phyloP scores from a whole-genome alignment of 2,329 filamentous ascomycete species.

The Lecanicillium sp. region DNA sequence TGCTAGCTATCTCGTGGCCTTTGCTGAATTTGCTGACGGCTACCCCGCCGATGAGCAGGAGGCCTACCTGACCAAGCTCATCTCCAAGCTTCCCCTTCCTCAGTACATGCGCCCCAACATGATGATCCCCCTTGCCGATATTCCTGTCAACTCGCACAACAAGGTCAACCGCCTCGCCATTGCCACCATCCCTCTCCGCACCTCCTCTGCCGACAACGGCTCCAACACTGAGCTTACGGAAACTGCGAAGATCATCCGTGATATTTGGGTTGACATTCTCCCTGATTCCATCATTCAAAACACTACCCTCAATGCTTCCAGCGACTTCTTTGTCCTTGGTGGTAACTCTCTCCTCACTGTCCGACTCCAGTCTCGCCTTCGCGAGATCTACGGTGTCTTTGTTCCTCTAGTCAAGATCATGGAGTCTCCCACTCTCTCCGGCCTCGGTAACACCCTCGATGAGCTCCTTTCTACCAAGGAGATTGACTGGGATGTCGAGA shows the following conservation, averaged over 20 bases:
- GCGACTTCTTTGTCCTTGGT: conserved; percentile 38
- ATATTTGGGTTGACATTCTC: conserved; percentile 17
- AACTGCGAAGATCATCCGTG: conserved; percentile 10
- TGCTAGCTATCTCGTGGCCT: conserved; percentile 22
- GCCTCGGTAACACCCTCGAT: conserved; percentile 31
- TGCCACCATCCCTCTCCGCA: conserved; percentile 9
- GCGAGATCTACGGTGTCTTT: conserved; percentile 23
- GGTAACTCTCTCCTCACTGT: conserved; percentile 38
- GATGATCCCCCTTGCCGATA: conserved; percentile 4
- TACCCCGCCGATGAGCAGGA: conserved; percentile 12
- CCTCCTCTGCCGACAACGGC: conserved; percentile 4
- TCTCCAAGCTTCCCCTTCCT: conserved; percentile 11
- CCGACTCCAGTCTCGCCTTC: conserved; percentile 31
- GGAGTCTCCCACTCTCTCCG: conserved; percentile 29
- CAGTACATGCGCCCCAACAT: conserved; percentile 16
- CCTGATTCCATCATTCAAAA: conserved; percentile 17
- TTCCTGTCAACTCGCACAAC: conserved; percentile 12
- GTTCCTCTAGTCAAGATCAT: conserved; percentile 33
- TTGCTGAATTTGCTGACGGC: conserved; percentile 21
- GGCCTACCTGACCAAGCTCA: conserved; percentile 12
- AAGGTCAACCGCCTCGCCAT: conserved; percentile 14
- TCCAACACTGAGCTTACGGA: conserved; percentile 4
- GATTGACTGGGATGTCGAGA: conserved; percentile 11
- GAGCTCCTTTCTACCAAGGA: conserved; percentile 19
- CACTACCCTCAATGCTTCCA: conserved; percentile 16